phyloP scores from a whole-genome alignment of 495 filamentous ascomycete genomes.

The Aspergillus homomorphus region DNA sequence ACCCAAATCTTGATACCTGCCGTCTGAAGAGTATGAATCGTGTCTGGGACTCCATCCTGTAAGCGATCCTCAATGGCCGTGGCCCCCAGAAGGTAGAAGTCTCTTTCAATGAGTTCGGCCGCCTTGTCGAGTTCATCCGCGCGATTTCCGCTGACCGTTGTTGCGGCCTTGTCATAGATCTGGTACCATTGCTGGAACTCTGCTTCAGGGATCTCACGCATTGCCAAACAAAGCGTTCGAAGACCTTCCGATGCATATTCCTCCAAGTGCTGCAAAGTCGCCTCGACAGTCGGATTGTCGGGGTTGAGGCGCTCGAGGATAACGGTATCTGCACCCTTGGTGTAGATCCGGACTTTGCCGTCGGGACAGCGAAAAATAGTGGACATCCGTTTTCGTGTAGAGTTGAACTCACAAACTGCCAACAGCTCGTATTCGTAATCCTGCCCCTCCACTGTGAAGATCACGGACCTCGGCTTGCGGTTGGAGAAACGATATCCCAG shows the following conservation, averaged over 20 bases:
- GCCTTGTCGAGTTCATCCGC: conserved; percentile 97
- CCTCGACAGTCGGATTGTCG: conserved; percentile 80
- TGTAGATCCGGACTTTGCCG: conserved; percentile 88
- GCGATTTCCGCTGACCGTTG: conserved; percentile 88
- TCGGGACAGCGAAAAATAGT: conserved; percentile 95
- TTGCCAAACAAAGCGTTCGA: conserved; percentile 89
- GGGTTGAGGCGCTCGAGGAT: conserved; percentile 81
- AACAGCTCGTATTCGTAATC: conserved; percentile 85
- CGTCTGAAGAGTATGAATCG: conserved; percentile 94
- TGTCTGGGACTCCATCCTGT: conserved; percentile 97
- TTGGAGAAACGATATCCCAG: conserved; percentile 89
- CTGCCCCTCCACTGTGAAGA: conserved; percentile 68
- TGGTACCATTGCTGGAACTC: conserved; percentile 87
- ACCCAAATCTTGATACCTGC: conserved; percentile 99
- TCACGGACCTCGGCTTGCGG: conserved; percentile 81
- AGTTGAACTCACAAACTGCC: conserved; percentile 98
- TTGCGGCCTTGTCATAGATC: conserved; percentile 85
- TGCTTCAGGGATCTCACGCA: conserved; percentile 88
- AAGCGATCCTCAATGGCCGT: conserved; percentile 97
- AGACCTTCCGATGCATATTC: conserved; percentile 97
- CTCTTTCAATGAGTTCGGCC: conserved; percentile 88
- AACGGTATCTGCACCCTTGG: conserved; percentile 97
- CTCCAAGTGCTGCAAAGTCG: conserved; percentile 87
- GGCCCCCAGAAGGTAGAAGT: conserved; percentile 86
- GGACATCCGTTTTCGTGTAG: conserved; percentile 96